These are phyloP conservation scores for Pythium aphanidermatum DNA, from an alignment of 352 stramenopile genomes.

Conservation along the genomic window DNA sequence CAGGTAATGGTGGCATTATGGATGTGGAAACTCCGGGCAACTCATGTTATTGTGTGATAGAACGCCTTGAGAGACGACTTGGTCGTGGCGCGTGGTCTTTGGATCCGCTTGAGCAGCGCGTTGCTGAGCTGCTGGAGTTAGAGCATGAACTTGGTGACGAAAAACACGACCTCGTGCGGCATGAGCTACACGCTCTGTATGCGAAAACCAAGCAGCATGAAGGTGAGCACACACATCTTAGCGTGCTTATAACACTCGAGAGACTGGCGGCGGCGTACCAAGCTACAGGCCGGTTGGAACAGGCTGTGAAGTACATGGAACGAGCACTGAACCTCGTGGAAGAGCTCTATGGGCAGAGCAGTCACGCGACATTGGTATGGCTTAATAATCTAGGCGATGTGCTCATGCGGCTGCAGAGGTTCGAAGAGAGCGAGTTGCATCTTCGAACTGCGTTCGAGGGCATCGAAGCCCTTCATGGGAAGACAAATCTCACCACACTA, in stretches of 20 bases:
- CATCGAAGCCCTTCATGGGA: slow-evolving; percentile 8
- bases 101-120: slow-evolving; percentile 1
- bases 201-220: slow-evolving; percentile 42
- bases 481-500: slow-evolving; percentile 1
- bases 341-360: slow-evolving; percentile 20
- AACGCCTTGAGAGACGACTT: slow-evolving; percentile 3
- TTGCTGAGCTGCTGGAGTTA: slow-evolving; percentile 7
- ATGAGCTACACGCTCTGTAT: slow-evolving; percentile 48
- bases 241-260: slow-evolving; percentile 38
- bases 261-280: slow-evolving; percentile 18
- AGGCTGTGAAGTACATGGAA: slow-evolving; percentile 33
- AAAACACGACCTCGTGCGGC: slow-evolving; percentile 21
- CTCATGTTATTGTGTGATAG: too few relatives aligned
- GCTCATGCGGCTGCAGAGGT: slow-evolving; percentile 18
- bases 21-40: too few relatives aligned
- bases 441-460: slow-evolving; percentile 27
- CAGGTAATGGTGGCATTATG: slow-evolving; percentile 25
- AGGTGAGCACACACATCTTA: slow-evolving; percentile 29
- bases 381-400: slow-evolving; percentile 39
- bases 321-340: slow-evolving; percentile 38
- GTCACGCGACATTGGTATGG: slow-evolving; percentile 38
- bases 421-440: slow-evolving; percentile 31
- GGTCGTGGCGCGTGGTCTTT: not conserved
- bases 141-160: slow-evolving; percentile 26
- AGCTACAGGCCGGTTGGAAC: slow-evolving; percentile 6